A percentile compares a stretch with the other conserved stretches of the same genome.
Evolutionary conservation across 2,329 filamentous ascomycete genomes (phyloP).

Genomic region (Calcarisporium arbuscula): DNA sequence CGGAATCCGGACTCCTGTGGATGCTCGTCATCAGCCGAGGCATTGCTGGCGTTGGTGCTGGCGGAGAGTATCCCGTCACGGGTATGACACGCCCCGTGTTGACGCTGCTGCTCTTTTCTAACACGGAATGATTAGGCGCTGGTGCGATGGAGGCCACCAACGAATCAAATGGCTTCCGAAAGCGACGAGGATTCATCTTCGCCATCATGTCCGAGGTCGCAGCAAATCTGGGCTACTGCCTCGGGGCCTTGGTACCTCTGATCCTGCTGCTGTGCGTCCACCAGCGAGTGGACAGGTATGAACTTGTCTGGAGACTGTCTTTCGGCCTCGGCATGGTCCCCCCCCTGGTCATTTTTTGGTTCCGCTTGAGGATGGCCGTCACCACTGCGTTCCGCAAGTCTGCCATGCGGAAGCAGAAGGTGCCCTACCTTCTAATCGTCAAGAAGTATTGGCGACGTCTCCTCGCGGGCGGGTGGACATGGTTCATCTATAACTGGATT

Average conservation of each 20-base stretch:
- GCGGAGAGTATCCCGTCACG: slow-evolving; percentile 47
- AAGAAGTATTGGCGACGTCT: slow-evolving; percentile 43
- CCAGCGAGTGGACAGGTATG: slow-evolving; percentile 32
- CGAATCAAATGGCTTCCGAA: slow-evolving; percentile 36
- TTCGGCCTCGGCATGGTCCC: slow-evolving; percentile 44
- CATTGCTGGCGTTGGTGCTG: slow-evolving; percentile 36
- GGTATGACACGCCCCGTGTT: too few relatives aligned
- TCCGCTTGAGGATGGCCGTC: slow-evolving; percentile 44
- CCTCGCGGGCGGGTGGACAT: slow-evolving; percentile 39
- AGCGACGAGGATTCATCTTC: slow-evolving; percentile 48
- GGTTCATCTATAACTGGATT: slow-evolving; percentile 50
- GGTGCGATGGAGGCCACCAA: slow-evolving; percentile 49
- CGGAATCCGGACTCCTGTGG: slow-evolving; percentile 37
- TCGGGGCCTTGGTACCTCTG: slow-evolving; percentile 41
- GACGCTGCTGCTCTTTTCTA: too few relatives aligned
- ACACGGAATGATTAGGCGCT: too few relatives aligned
- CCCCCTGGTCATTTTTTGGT: slow-evolving; percentile 45
- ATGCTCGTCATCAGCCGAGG: slow-evolving; percentile 40
- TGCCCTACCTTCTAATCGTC: slow-evolving; percentile 40
- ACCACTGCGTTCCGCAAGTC: slow-evolving; percentile 42
- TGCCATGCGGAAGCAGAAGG: slow-evolving; percentile 36
- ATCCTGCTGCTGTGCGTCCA: slow-evolving; percentile 44
- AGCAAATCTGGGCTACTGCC: slow-evolving; percentile 43
- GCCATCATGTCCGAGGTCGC: slow-evolving; percentile 48
- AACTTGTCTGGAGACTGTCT: slow-evolving; percentile 42